Conservation (phyloP, 176 grass and related monocot species). For the Zizania latifolia region DNA sequence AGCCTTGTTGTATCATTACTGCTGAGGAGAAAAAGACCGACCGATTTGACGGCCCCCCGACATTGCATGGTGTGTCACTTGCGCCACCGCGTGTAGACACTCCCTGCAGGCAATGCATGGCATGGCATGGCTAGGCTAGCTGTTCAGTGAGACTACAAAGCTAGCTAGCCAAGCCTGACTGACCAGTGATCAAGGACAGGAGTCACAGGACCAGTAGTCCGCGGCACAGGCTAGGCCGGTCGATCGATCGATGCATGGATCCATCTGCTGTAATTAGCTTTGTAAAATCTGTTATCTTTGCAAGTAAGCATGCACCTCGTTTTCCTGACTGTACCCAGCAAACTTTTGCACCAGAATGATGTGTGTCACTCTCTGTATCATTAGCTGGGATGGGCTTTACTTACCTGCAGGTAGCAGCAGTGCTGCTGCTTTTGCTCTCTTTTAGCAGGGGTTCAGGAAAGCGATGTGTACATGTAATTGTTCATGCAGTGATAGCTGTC, state of each 20-base stretch:
- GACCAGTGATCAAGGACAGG: background rate
- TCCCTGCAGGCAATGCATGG: constrained; percentile 8
- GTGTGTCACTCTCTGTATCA: constrained; percentile 14
- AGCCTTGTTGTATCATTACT: constrained; percentile 15
- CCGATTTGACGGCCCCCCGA: constrained; percentile 38
- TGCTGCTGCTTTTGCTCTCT: constrained; percentile 4
- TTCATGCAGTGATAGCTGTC: background rate
- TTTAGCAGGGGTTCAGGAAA: constrained; percentile 36
- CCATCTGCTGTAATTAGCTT: background rate
- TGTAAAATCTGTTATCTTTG: constrained; percentile 5
- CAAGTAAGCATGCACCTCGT: constrained; percentile 26
- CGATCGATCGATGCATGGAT: background rate
- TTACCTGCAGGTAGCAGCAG: background rate
- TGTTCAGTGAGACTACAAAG: background rate
- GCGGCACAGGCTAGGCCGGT: background rate
- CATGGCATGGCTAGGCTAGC: background rate
- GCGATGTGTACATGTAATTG: background rate
- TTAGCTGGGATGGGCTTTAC: constrained; percentile 21
- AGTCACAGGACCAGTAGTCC: background rate
- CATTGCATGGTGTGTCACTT: constrained; percentile 32
- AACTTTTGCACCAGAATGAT: constrained; percentile 28
- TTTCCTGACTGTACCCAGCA: constrained; percentile 25
- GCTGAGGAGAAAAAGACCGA: constrained; percentile 37
- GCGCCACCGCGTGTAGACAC: background rate
- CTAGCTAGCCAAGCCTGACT: background rate